These are phyloP conservation scores for Podospora pseudopauciseta DNA, from an alignment of 495 filamentous ascomycete species.

Conservation along the genomic window DNA sequence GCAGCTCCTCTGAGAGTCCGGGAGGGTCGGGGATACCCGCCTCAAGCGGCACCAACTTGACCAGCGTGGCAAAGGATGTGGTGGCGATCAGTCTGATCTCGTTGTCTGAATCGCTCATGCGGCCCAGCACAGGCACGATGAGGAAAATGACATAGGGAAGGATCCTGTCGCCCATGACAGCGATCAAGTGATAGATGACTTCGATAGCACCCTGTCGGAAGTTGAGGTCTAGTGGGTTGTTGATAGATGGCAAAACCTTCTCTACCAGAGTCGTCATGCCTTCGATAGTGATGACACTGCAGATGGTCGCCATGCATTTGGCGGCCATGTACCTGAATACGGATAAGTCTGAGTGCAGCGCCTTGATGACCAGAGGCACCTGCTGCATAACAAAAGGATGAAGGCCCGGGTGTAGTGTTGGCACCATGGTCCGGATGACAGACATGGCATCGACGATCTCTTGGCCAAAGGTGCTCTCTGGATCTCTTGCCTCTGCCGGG, in stretches of 20 bases:
- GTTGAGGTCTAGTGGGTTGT: conserved; percentile 77
- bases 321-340: conserved; percentile 94
- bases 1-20: conserved; percentile 79
- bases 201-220: conserved; percentile 91
- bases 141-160: conserved; percentile 98
- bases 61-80: conserved; percentile 92
- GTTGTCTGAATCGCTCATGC: conserved; percentile 99
- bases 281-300: conserved; percentile 89
- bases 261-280: conserved; percentile 96
- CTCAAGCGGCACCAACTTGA: conserved; percentile 98
- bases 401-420: conserved; percentile 70
- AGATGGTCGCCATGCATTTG: conserved; percentile 95
- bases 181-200: conserved; percentile 89
- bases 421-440: conserved; percentile 82
- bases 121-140: conserved; percentile 92
- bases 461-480: conserved; percentile 72
- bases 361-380: conserved; percentile 82
- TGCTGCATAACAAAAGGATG: conserved; percentile 74
- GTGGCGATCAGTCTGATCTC: conserved; percentile 92
- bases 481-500: conserved; percentile 63
- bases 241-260: conserved; percentile 85
- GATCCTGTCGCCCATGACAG: conserved; percentile 96
- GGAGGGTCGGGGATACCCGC: conserved; percentile 96
- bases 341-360: conserved; percentile 78
- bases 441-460: conserved; percentile 92